Base-by-base conservation (phyloP, 2,329 filamentous ascomycete genomes). In the Thelonectria discophora region DNA sequence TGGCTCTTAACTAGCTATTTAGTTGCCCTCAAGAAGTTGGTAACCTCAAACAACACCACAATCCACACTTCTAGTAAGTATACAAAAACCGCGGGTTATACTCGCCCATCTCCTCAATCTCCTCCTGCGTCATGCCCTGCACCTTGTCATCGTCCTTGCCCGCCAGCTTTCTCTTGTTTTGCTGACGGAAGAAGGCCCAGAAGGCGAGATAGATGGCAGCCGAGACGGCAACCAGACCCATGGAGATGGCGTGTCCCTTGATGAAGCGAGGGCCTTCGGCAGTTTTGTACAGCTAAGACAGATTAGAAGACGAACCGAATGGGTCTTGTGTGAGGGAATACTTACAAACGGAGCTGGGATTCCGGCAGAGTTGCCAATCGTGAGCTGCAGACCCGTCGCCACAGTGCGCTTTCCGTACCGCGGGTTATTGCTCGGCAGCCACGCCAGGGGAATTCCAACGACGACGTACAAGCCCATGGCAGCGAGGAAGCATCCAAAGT, bases 401-500 rank as follows among this genome's bases (percentile, higher is more conserved):
- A 85, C 85, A 0, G 87, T 86, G 13, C 88, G 78, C 72, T 90
- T 90, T 3, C 86, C 87, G 58, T 89, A 90, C 1, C 87, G 79
- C 1, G 88, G 88, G 11, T 84, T 81, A 54, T 89, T 90, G 5
- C 81, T 84, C 0, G 86, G 79, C 30, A 84, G 65, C 77, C 77
- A 79, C 8, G 76, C 74, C 2, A 79, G 68, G 6, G 77, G 76
- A 11, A 79, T 64, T 0, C 77, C 75, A 1, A 78, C 75, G 34
- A 76, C 72, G 0, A 76, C 70, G 66, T 90, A 90, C 0, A 90
- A 65, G 0, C 88, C 88, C 73, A 86, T 79, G 0, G 88, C 87
- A 0, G 88, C 83, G 12, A 90, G 75, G 71, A 90, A 85, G 59
- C 87, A 89, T 1, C 86, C 74, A 21, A 88, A 86, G 63, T 89